Base-by-base conservation (phyloP, 345 rosid genomes). In the Salix dunnii region DNA sequence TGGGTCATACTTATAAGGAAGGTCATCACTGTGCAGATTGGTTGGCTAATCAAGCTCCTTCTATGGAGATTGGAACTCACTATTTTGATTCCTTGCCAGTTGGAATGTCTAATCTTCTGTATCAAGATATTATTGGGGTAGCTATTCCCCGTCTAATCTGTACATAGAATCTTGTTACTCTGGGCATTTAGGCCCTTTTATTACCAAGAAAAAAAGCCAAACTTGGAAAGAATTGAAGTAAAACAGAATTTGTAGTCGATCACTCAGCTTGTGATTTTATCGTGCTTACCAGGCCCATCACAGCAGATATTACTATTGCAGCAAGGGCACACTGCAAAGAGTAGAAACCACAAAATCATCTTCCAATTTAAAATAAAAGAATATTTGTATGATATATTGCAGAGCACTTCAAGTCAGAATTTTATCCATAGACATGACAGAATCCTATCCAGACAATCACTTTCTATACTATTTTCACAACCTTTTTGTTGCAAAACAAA, bases 281-380 rank as follows among this genome's bases (percentile, higher is more conserved):
- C 16, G 38, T 64, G 82, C 95, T 90, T 81, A 94, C 99, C 94
- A 94, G 86, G 80, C 97, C 90, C 84, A 91, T 91, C 23, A 96
- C 99, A 71, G 98, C 99, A 78, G 98, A 91, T 69, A 89, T 83
- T 21, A 96, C 98, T 70, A 96, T 94, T 67, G 99, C 98, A 77
- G 99, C 99, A 83, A 96, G 86, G 63, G 92, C 91, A 88, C 98
- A 96, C 99, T 96, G 97, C 70, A 84, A 78, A 79, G 36, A 55
- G 80, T 21, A 42, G 64, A 84, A 75, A 72, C 28, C 76, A 64
- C 77, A 75, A 23, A 72, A 60, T 67, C 65, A 21, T 43, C 67
- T 75, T 67, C 77, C 35, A 38, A 61, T 74, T 58, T 70, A 43
- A 71, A 5, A 65, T 66, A 31, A 61, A 43, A 40, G 68, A 67